Conservation (phyloP, 306 rosid species). For the Canavalia gladiata region DNA sequence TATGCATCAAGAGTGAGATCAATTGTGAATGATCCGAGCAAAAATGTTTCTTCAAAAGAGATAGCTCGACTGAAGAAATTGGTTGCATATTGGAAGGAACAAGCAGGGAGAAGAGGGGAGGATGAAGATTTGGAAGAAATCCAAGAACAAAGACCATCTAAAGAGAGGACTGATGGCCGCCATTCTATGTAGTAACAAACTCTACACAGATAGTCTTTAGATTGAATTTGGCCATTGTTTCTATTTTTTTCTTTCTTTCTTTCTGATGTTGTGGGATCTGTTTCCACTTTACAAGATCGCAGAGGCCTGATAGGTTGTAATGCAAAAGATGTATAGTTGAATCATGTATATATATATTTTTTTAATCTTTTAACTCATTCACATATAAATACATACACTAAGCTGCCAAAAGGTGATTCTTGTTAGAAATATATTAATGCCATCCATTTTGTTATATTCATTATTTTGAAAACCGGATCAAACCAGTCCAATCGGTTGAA, state of each 20-base stretch:
- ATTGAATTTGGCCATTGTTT: constrained; percentile 24
- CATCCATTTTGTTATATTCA: background rate
- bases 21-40: constrained; percentile 93
- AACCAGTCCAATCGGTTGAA: no score
- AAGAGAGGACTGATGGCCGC: constrained; percentile 72
- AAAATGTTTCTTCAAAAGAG: constrained; percentile 87
- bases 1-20: constrained; percentile 94
- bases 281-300: constrained; percentile 31
- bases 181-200: constrained; percentile 65
- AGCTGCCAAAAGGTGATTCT: background rate
- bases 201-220: background rate
- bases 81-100: constrained; percentile 91
- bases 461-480: no score
- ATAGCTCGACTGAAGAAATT: constrained; percentile 79
- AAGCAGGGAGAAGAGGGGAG: constrained; percentile 86
- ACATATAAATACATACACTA: background rate
- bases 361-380: constrained; percentile 24
- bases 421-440: background rate
- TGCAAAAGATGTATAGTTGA: constrained; percentile 59
- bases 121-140: constrained; percentile 93
- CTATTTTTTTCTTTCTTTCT: constrained; percentile 4
- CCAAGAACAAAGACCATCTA: constrained; percentile 66
- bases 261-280: background rate
- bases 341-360: constrained; percentile 52
- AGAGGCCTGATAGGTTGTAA: constrained; percentile 25